Conservation (phyloP, 768 basidiomycete genomes). For the Psilocybe azurescens region DNA sequence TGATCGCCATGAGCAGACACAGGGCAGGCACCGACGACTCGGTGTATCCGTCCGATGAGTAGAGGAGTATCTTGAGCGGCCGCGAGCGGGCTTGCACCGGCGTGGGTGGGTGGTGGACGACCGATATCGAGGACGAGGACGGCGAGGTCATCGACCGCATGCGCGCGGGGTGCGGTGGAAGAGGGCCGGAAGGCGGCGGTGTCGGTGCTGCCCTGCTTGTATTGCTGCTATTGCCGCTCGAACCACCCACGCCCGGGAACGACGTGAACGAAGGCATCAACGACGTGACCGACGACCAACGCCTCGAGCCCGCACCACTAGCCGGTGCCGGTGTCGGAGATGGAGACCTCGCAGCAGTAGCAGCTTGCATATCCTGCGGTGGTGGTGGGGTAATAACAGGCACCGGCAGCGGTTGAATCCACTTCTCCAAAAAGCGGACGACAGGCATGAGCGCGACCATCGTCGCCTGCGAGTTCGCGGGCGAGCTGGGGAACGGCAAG, state of each 20-base stretch:
- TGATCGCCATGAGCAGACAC: conserved; percentile 82
- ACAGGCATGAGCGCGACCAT: conserved; percentile 65
- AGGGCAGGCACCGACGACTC: conserved; percentile 91
- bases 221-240: conserved; percentile 6
- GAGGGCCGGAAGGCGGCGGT: conserved; percentile 26
- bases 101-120: conserved; percentile 21
- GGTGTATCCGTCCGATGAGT: conserved; percentile 90
- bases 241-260: conserved; percentile 28
- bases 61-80: conserved; percentile 78
- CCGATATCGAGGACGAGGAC: conserved; percentile 24
- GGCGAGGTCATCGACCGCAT: conserved; percentile 41
- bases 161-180: conserved; percentile 31
- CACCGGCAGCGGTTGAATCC: conserved; percentile 54
- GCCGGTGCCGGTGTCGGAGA: conserved; percentile 5
- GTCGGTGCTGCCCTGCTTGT: conserved; percentile 24
- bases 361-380: neutral
- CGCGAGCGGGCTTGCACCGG: conserved; percentile 47
- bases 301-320: conserved; percentile 33
- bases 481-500: conserved; percentile 76
- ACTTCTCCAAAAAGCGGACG: conserved; percentile 69
- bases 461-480: conserved; percentile 55
- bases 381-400: conserved; percentile 18
- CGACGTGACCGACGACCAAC: conserved; percentile 50
- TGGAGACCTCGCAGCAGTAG: conserved; percentile 4
- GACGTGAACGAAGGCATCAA: conserved; percentile 44